Evolutionary conservation across 108 stramenopile species (phyloP).

Genomic region (Nannochloropsis salina): DNA sequence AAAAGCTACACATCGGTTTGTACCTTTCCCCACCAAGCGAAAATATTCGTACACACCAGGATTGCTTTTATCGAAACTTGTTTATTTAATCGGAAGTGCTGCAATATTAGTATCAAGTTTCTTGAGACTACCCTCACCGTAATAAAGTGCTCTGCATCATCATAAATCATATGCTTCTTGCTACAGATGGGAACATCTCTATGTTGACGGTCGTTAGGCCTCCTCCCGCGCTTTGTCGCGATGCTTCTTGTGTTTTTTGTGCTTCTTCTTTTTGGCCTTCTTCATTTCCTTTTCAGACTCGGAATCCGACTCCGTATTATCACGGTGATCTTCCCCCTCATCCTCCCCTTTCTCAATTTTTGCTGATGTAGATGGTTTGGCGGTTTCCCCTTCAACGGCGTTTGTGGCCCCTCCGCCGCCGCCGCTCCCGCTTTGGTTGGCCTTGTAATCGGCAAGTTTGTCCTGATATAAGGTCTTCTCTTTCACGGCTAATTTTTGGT

Average conservation of each 20-base stretch:
- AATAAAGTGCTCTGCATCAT: too few species aligned
- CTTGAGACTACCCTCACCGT: too few species aligned
- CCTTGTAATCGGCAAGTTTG: neutral
- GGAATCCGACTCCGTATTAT: neutral
- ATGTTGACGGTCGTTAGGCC: neutral
- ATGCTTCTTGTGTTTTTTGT: slow-evolving; percentile 20
- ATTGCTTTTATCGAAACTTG: too few species aligned
- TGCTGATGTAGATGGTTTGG: neutral
- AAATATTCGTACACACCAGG: too few species aligned
- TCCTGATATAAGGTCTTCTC: neutral
- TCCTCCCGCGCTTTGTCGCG: neutral
- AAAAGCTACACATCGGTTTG: too few species aligned
- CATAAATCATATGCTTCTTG: too few species aligned
- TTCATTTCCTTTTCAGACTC: neutral
- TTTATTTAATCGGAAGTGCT: too few species aligned
- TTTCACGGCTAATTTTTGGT: neutral
- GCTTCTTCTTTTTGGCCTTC: slow-evolving; percentile 7
- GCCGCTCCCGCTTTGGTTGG: neutral
- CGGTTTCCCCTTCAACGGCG: neutral
- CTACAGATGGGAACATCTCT: too few species aligned
- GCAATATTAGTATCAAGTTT: too few species aligned
- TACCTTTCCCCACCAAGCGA: too few species aligned
- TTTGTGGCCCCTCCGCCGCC: neutral
- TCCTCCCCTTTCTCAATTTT: neutral
- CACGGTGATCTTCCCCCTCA: neutral